Evolutionary conservation across 345 rosid genomes (phyloP).

Genomic region (Clarkia xantiana): DNA sequence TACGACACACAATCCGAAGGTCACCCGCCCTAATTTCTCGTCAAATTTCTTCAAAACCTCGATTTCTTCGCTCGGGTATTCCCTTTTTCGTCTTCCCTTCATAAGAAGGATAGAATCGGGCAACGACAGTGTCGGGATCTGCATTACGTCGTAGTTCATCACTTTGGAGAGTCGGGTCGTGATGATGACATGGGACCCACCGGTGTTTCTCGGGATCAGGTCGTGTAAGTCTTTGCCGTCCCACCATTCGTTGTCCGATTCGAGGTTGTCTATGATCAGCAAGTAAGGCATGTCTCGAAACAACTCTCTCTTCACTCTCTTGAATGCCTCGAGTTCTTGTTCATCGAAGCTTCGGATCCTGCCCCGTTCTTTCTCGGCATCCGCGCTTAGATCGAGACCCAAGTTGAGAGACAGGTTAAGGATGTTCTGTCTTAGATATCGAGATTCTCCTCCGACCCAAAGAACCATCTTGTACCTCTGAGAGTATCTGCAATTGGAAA

Average conservation of each 20-base stretch:
- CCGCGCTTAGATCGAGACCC: slow-evolving; percentile 80
- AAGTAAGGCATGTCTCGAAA: slow-evolving; percentile 79
- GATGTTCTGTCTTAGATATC: slow-evolving; percentile 70
- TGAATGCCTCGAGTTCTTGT: slow-evolving; percentile 78
- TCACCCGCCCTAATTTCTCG: slow-evolving; percentile 59
- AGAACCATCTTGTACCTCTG: slow-evolving; percentile 84
- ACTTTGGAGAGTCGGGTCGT: slow-evolving; percentile 67
- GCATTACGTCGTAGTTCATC: slow-evolving; percentile 58
- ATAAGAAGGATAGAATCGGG: slow-evolving; percentile 63
- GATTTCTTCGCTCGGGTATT: slow-evolving; percentile 41
- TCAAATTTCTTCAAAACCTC: slow-evolving; percentile 52
- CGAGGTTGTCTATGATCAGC: slow-evolving; percentile 80
- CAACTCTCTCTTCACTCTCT: slow-evolving; percentile 67
- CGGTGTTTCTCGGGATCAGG: slow-evolving; percentile 73
- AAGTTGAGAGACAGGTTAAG: slow-evolving; percentile 59
- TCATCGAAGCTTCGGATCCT: slow-evolving; percentile 68
- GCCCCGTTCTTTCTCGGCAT: slow-evolving; percentile 77
- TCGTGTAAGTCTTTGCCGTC: slow-evolving; percentile 85
- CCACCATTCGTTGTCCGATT: slow-evolving; percentile 90
- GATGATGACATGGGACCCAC: slow-evolving; percentile 74
- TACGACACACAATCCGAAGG: slow-evolving; percentile 58
- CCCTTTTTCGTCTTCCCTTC: slow-evolving; percentile 58
- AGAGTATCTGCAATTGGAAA: slow-evolving; percentile 12
- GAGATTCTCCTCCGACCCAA: slow-evolving; percentile 86
- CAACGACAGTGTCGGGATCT: slow-evolving; percentile 34